Percentiles rank a stretch among this genome's conserved stretches.
Evolutionary conservation across 73 alveolate genomes (phyloP).

Genomic region (Paramecium primaurelia): DNA sequence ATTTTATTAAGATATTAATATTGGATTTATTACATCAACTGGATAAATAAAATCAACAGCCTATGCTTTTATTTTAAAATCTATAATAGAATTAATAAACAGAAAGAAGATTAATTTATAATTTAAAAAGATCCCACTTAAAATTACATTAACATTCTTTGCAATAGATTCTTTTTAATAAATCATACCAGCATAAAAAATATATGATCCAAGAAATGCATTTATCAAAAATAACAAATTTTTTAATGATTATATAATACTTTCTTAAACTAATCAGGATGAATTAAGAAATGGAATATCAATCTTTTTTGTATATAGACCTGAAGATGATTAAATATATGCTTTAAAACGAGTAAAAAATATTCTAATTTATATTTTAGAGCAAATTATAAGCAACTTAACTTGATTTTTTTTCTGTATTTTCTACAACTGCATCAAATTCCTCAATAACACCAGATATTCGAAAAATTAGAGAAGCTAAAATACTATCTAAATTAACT

Average conservation of each 20-base stretch:
- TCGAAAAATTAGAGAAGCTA: slow-evolving; percentile 37
- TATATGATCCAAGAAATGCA: slow-evolving; percentile 1
- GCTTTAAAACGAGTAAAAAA: background rate
- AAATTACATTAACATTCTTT: slow-evolving; percentile 7
- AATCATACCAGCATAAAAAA: background rate
- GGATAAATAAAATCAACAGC: slow-evolving; percentile 48
- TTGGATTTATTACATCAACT: slow-evolving; percentile 35
- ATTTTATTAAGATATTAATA: slow-evolving; percentile 29
- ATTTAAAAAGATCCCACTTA: slow-evolving; percentile 34
- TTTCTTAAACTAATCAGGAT: slow-evolving; percentile 21
- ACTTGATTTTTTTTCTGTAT: slow-evolving; percentile 2
- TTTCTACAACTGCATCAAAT: background rate
- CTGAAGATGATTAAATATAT: slow-evolving; percentile 30
- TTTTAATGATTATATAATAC: background rate
- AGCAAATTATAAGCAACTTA: background rate
- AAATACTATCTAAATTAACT: slow-evolving; percentile 29
- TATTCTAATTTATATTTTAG: background rate
- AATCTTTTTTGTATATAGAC: slow-evolving; percentile 31
- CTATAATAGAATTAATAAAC: background rate
- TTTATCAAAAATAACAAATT: slow-evolving; percentile 14
- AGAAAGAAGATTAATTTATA: slow-evolving; percentile 31
- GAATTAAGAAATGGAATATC: slow-evolving; percentile 37
- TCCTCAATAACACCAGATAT: background rate
- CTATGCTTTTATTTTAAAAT: background rate
- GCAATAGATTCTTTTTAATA: slow-evolving; percentile 8